Evolutionary conservation across 2,329 filamentous ascomycete genomes (phyloP).

Genomic region (Xylariaceae sp.): DNA sequence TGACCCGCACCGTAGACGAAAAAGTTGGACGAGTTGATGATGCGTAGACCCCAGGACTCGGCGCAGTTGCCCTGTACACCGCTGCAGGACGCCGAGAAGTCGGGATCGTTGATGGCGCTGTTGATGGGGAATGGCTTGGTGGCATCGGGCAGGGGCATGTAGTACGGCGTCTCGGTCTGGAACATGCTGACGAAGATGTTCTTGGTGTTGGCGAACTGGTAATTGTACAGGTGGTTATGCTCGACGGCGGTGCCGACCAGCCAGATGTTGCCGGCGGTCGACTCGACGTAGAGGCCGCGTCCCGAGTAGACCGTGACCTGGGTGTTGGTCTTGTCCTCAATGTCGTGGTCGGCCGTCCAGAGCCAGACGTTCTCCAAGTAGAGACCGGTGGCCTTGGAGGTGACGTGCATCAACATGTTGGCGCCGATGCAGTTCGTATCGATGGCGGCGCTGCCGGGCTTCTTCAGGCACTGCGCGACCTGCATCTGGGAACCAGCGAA

Average conservation of each 20-base stretch:
- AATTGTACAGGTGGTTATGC: conserved; percentile 58
- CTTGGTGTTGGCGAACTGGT: conserved; percentile 52
- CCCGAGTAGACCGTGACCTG: conserved; percentile 49
- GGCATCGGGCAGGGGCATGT: conserved; percentile 54
- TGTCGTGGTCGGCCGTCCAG: conserved; percentile 49
- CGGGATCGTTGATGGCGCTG: conserved; percentile 38
- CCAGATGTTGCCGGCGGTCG: conserved; percentile 42
- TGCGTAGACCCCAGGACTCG: conserved; percentile 54
- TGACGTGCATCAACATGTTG: conserved; percentile 37
- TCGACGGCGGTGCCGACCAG: conserved; percentile 55
- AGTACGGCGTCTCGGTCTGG: conserved; percentile 64
- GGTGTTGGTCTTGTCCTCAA: conserved; percentile 43
- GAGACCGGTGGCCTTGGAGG: conserved; percentile 27
- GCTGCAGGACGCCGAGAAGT: conserved; percentile 41
- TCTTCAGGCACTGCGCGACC: conserved; percentile 59
- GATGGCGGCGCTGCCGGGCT: conserved; percentile 30
- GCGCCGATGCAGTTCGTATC: conserved; percentile 32
- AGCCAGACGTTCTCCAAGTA: conserved; percentile 42
- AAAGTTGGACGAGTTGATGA: conserved; percentile 48
- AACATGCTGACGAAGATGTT: conserved; percentile 56
- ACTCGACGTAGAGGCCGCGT: conserved; percentile 43
- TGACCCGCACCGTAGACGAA: conserved; percentile 54
- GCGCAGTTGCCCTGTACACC: conserved; percentile 36
- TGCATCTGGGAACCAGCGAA: conserved; percentile 64
- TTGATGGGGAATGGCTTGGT: conserved; percentile 44